Percentiles rank a stretch among this genome's conserved stretches.
Conservation (phyloP, 176 grass and related monocot species). For the Aegilops umbellulata region DNA sequence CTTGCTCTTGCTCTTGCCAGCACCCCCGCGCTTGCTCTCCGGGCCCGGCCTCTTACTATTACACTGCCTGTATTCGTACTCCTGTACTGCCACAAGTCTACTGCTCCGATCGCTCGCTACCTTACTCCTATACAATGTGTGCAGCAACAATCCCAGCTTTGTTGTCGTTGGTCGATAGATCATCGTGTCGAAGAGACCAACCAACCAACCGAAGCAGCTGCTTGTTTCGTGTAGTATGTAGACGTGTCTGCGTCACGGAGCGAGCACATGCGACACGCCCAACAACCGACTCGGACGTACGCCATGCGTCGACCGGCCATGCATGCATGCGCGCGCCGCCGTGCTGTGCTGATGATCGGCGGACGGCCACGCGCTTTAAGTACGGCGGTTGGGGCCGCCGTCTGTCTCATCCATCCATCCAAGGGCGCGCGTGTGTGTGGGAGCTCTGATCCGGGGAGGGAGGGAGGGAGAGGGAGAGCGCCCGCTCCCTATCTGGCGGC, state of each 20-base stretch:
- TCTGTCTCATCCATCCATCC: not conserved
- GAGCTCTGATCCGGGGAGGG: not conserved
- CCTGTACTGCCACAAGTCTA: not conserved
- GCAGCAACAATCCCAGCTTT: not conserved
- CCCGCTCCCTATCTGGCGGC: conserved; percentile 8
- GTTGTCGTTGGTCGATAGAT: not conserved
- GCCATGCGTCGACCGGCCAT: not conserved
- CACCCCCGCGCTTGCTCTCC: not conserved
- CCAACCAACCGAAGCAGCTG: not conserved
- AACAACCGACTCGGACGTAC: not conserved
- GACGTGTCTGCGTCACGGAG: not conserved
- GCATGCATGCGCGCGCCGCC: not conserved
- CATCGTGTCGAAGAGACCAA: not conserved
- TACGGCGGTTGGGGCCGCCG: conserved; percentile 17
- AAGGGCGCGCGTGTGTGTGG: not conserved
- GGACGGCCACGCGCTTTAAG: conserved; percentile 19
- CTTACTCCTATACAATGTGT: not conserved
- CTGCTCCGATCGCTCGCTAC: not conserved
- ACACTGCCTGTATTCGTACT: not conserved
- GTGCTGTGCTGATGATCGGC: not conserved
- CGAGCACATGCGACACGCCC: not conserved
- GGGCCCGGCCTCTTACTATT: not conserved
- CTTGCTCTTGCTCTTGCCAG: not conserved
- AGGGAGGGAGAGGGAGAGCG: not conserved
- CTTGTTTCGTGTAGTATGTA: not conserved